Conservation (phyloP, 2,329 filamentous ascomycete species). For the Colletotrichum tropicicola region DNA sequence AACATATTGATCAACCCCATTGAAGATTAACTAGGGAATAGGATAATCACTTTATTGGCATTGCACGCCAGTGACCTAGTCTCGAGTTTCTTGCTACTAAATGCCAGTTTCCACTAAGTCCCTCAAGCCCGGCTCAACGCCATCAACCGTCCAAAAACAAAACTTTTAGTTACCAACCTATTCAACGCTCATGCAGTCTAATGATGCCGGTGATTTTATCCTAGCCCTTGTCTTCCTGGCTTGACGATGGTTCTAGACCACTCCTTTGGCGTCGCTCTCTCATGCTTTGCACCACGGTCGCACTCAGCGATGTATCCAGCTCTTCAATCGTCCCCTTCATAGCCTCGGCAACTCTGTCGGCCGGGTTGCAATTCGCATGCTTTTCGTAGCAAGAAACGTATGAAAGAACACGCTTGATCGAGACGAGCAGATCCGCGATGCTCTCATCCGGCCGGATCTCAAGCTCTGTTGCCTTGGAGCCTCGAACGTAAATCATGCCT, state of each 20-base stretch:
- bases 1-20: too few species aligned
- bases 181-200: not conserved
- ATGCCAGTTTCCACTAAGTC: too few species aligned
- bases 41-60: too few species aligned
- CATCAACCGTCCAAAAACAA: too few species aligned
- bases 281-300: slow-evolving; percentile 6
- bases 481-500: slow-evolving; percentile 13
- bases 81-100: too few species aligned
- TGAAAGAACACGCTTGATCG: slow-evolving; percentile 18
- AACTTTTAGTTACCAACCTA: not conserved
- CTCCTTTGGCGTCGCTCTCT: slow-evolving; percentile 6
- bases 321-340: slow-evolving; percentile 12
- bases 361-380: slow-evolving; percentile 18
- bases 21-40: too few species aligned
- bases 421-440: slow-evolving; percentile 18
- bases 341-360: not conserved
- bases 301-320: not conserved
- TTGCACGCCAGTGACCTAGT: too few species aligned
- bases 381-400: slow-evolving; percentile 24
- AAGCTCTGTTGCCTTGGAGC: slow-evolving; percentile 8
- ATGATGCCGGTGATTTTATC: not conserved
- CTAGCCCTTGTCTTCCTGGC: not conserved
- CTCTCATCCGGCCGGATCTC: slow-evolving; percentile 14
- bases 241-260: not conserved
- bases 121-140: too few species aligned